phyloP scores from a whole-genome alignment of 306 rosid genomes.

The Vigna trinervia region DNA sequence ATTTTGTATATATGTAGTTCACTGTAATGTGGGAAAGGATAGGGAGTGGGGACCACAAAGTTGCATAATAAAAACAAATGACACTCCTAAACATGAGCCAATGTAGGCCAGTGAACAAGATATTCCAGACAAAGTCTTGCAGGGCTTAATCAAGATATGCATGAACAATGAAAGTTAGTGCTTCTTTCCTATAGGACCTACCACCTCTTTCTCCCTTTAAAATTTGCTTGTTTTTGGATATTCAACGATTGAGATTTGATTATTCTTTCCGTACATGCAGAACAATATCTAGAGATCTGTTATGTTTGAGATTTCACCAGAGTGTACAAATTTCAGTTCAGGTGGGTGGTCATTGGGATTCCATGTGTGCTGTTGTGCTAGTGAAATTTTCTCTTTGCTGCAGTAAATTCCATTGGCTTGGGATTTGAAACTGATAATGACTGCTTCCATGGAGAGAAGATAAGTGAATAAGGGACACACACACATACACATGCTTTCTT shows the following conservation, averaged over 20 bases:
- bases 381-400: constrained; percentile 14
- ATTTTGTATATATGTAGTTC: constrained; percentile 43
- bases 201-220: constrained; percentile 16
- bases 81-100: constrained; percentile 58
- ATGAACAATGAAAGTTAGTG: constrained; percentile 64
- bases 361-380: constrained; percentile 9
- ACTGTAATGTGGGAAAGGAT: constrained; percentile 48
- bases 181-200: constrained; percentile 52
- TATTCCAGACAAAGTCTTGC: constrained; percentile 81
- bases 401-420: constrained; percentile 45
- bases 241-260: constrained; percentile 51
- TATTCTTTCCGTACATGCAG: constrained; percentile 64
- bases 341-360: constrained; percentile 50
- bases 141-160: constrained; percentile 59
- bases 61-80: constrained; percentile 50
- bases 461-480: neutral
- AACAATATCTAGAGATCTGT: constrained; percentile 50
- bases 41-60: constrained; percentile 56
- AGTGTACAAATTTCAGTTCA: constrained; percentile 36
- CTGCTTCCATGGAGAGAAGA: constrained; percentile 12
- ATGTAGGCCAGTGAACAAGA: constrained; percentile 77
- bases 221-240: constrained; percentile 22
- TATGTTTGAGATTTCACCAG: constrained; percentile 47
- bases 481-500: neutral
- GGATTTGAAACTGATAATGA: constrained; percentile 45